These are phyloP conservation scores for Takashimella tepidaria DNA, from an alignment of 1,284 basidiomycete genomes.

Conservation along the genomic window DNA sequence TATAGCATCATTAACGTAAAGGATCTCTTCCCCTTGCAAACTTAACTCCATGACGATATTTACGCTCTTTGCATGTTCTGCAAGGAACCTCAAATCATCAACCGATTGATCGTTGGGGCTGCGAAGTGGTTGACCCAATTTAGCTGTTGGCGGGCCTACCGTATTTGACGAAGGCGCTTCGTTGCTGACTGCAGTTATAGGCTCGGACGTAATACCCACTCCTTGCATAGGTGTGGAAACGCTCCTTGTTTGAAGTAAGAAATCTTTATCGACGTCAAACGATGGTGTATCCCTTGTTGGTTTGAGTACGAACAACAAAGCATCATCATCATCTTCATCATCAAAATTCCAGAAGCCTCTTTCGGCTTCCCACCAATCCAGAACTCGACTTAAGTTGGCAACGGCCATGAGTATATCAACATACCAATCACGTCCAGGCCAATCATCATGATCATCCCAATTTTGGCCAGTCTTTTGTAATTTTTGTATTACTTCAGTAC, in stretches of 20 bases:
- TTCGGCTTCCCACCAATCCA: constrained; percentile 99
- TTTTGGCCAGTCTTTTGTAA: constrained; percentile 85
- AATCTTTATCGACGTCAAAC: constrained; percentile 9
- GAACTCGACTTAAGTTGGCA: constrained; percentile 88
- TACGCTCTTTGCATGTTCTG: constrained; percentile 86
- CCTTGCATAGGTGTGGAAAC: not conserved
- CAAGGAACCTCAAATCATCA: constrained; percentile 75
- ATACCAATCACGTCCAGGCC: constrained; percentile 98
- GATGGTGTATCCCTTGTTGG: constrained; percentile 49
- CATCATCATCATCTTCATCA: constrained; percentile 72
- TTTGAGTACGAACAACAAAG: constrained; percentile 82
- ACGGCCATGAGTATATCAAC: constrained; percentile 95
- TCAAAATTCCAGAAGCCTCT: constrained; percentile 99
- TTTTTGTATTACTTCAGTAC: constrained; percentile 79
- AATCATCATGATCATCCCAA: constrained; percentile 97
- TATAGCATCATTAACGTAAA: constrained; percentile 94
- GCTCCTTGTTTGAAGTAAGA: not conserved
- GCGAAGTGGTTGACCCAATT: constrained; percentile 5
- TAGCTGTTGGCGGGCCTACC: constrained; percentile 11
- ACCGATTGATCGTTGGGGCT: constrained; percentile 61
- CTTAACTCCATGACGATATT: constrained; percentile 94
- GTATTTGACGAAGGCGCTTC: constrained; percentile 20
- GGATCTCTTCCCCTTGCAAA: constrained; percentile 75
- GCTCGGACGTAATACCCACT: not conserved
- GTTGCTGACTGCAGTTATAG: constrained; percentile 11